phyloP scores from a whole-genome alignment of 441 rosid species.

The Metrosideros polymorpha region DNA sequence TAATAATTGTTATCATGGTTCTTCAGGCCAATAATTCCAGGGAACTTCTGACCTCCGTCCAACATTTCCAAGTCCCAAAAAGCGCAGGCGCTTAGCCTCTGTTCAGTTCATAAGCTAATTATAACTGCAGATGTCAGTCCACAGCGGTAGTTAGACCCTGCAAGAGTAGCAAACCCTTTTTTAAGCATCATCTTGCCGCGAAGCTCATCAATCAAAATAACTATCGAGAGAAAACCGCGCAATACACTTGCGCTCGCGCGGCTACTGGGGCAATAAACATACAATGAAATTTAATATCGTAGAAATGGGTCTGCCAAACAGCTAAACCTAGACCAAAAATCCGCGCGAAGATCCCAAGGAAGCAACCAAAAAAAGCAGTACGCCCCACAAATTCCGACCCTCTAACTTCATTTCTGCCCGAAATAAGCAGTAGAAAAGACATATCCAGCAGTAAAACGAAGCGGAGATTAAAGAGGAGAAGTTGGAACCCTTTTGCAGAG shows the following conservation, averaged over 20 bases:
- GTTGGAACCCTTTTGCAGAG: not conserved
- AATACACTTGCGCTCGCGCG: not conserved
- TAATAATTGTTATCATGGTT: conserved; percentile 32
- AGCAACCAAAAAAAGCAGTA: not conserved
- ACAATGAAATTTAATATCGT: not conserved
- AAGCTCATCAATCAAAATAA: not conserved
- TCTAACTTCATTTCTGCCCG: not conserved
- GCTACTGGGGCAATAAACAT: not conserved
- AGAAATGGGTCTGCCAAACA: not conserved
- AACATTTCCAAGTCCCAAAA: not conserved
- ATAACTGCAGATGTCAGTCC: not conserved
- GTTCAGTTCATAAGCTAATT: not conserved
- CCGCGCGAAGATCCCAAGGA: not conserved
- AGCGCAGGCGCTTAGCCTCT: not conserved
- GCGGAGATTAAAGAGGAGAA: not conserved
- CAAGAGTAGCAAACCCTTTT: not conserved
- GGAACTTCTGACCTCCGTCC: conserved; percentile 5
- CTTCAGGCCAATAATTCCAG: conserved; percentile 5
- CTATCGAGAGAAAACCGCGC: not conserved
- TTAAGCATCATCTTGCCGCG: not conserved
- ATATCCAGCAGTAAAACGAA: not conserved
- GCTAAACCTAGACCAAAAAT: not conserved
- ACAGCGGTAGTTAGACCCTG: not conserved
- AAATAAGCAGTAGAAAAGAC: not conserved
- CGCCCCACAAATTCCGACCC: not conserved